phyloP scores from a whole-genome alignment of 768 basidiomycete genomes.

The Dendrothele bispora region DNA sequence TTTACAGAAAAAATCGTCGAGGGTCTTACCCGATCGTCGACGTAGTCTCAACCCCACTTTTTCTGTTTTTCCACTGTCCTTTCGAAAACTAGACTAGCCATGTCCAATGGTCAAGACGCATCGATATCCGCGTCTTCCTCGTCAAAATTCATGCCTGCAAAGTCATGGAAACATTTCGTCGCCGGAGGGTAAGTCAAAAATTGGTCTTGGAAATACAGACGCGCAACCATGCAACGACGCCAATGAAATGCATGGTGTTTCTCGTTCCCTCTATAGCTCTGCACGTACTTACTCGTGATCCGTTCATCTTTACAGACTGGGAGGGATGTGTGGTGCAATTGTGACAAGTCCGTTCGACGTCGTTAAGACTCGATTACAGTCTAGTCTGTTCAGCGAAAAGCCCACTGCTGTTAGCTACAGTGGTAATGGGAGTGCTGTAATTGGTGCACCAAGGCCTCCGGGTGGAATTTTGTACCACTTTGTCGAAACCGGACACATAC shows the following conservation, averaged over 20 bases:
- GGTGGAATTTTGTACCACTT: conserved; percentile 83
- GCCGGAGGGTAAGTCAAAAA: conserved; percentile 74
- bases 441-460: conserved; percentile 38
- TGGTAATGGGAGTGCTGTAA: conserved; percentile 34
- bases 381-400: conserved; percentile 68
- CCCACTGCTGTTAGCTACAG: conserved; percentile 36
- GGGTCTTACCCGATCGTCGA: not conserved
- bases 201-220: not conserved
- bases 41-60: not conserved
- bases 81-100: not conserved
- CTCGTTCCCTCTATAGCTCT: too few species aligned
- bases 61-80: not conserved
- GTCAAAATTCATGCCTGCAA: conserved; percentile 53
- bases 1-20: conserved; percentile 1
- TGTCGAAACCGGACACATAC: conserved; percentile 89
- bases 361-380: conserved; percentile 96
- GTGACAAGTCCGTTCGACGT: conserved; percentile 98
- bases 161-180: conserved; percentile 83
- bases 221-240: too few species aligned
- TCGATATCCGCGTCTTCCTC: conserved; percentile 32
- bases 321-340: conserved; percentile 97
- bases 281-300: not conserved
- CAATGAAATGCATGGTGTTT: too few species aligned
- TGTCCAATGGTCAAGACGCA: conserved; percentile 2
- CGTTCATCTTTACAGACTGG: conserved; percentile 55